Evolutionary conservation across 257 asterid species (phyloP), one percentile per base, ranked within the genome.

Genomic region (Catharanthus roseus): DNA sequence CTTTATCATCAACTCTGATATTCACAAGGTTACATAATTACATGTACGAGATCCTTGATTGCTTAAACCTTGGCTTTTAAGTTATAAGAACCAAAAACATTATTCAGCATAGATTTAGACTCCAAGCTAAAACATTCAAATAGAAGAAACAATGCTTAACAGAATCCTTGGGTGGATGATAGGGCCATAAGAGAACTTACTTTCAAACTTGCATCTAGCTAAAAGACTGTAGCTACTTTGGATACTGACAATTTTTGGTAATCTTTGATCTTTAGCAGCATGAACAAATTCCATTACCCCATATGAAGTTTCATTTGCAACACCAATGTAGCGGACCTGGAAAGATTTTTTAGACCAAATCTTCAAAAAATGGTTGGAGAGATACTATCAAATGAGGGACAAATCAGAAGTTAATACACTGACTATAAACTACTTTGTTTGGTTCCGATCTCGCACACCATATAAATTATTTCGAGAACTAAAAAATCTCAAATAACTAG

Each of bases 281-380:
- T 84, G 93, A 80, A 93, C 87, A 60, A 93, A 90, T 85, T 90
- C 97, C 97, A 87, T 90, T 47, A 90, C 95, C 71, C 98, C 98
- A 70, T 89, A 90, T 23, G 98, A 93, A 66, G 95, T 93, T 83
- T 93, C 98, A 74, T 93, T 90, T 71, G 98, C 90, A 75, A 93
- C 95, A 53, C 98, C 98, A 68, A 93, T 89, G 72, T 90, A 86
- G 68, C 97, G 87, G 41, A 93, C 97, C 98, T 90, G 89, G 75
- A 81, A 60, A 69, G 8, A 15, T 71, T 74, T 50, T 61, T 61
- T 6, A 61, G 45, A 33, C 13, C 33, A 23, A 28, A 19, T 16
- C 67, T 33, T 61, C 26, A 55, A 55, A 19, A 53, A 49, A 65
- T 13, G 5, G 72, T 26, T 24, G 56, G 31, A 36, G 21, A 33